These are phyloP conservation scores for Phylloporus rhodoxanthus DNA, from an alignment of 768 basidiomycete genomes.

Conservation along the genomic window DNA sequence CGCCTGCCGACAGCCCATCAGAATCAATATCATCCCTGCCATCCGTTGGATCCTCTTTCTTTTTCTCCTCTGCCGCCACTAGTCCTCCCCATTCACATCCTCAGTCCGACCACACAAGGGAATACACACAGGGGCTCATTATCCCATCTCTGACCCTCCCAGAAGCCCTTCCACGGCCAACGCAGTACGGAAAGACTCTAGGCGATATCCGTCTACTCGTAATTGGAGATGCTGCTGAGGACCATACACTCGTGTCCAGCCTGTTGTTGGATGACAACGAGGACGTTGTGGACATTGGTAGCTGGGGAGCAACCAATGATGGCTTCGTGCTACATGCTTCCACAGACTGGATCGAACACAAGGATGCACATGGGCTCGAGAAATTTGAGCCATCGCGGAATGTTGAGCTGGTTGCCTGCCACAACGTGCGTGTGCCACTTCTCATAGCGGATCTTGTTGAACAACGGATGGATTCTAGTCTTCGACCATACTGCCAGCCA, in stretches of 20 bases:
- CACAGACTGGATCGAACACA: conserved; percentile 68
- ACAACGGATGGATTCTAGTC: conserved; percentile 17
- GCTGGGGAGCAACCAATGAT: conserved; percentile 46
- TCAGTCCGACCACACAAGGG: conserved; percentile 36
- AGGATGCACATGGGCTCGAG: conserved; percentile 59
- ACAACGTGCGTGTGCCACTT: conserved; percentile 40
- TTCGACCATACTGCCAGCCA: conserved; percentile 35
- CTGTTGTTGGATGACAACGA: conserved; percentile 60
- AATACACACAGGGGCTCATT: conserved; percentile 50
- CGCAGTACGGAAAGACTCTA: conserved; percentile 62
- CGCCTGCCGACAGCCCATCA: conserved; percentile 58
- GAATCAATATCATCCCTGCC: conserved; percentile 66
- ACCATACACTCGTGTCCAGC: conserved; percentile 35
- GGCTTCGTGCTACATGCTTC: conserved; percentile 51
- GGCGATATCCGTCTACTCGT: conserved; percentile 57
- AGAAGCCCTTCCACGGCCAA: conserved; percentile 54
- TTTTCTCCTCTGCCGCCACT: conserved; percentile 69
- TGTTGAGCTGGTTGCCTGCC: conserved; percentile 52
- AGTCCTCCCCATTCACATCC: conserved; percentile 53
- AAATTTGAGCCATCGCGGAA: conserved; percentile 61
- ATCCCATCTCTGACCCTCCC: conserved; percentile 68
- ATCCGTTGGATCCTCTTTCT: conserved; percentile 68
- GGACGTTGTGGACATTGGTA: conserved; percentile 57
- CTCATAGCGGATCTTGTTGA: conserved; percentile 4
- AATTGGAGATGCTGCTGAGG: conserved; percentile 38